Evolutionary conservation across 495 filamentous ascomycete genomes (phyloP).

Genomic region (Xylaria bambusicola): DNA sequence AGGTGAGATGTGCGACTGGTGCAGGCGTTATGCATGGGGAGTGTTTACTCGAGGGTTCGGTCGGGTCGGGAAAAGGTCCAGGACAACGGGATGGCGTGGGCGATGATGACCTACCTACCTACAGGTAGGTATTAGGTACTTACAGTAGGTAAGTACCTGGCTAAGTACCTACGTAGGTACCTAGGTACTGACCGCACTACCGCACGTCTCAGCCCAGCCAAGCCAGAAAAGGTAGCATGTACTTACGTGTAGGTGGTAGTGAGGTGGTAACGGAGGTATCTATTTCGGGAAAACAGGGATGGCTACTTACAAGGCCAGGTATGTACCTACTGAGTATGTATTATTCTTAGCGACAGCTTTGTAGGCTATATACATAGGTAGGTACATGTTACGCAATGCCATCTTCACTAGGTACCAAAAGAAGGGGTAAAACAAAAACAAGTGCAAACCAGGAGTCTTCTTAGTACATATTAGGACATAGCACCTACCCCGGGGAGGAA

Average conservation of each 20-base stretch:
- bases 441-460: conserved; percentile 7
- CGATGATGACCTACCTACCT: background rate
- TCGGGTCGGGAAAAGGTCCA: background rate
- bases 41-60: conserved; percentile 8
- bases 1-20: background rate
- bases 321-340: background rate
- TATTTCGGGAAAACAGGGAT: background rate
- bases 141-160: no score
- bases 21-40: background rate
- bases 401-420: background rate
- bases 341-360: background rate
- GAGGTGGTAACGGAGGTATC: background rate
- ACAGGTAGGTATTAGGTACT: no score
- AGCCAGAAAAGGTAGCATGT: no score
- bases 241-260: background rate
- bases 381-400: no score
- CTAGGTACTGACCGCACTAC: no score
- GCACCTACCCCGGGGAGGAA: background rate
- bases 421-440: background rate
- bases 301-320: background rate
- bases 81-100: conserved; percentile 13
- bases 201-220: no score
- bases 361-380: no score
- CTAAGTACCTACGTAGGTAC: no score
- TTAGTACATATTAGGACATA: conserved; percentile 13